Base-by-base conservation (phyloP, 371 early-diverging fungal species). In the Rhizopus stolonifer region DNA sequence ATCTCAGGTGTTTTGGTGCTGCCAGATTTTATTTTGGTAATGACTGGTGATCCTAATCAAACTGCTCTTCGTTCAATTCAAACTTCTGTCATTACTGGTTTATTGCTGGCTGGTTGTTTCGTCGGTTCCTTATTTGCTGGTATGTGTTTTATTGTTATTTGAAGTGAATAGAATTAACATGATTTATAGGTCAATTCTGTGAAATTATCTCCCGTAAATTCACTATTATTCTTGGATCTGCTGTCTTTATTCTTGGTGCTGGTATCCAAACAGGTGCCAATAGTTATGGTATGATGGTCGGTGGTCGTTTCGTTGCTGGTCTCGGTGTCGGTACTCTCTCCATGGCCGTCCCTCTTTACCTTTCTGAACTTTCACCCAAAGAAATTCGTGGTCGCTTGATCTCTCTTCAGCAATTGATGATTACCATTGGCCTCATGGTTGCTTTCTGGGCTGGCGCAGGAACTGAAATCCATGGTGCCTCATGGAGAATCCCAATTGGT, bases 271-370 rank as follows among this genome's bases (percentile, higher is more conserved):
- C 80, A 19, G 79, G 69, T 38, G 62, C 87, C 21, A 49, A 45
- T 25, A 60, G 67, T 44, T 72, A 77, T 46, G 80, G 64, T 25
- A 66, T 81, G 72, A 79, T 90, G 56, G 59, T 82, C 26, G 69
- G 50, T 44, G 92, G 89, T 25, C 85, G 95, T 33, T 76, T 84
- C 38, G 54, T 92, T 32, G 79, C 80, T 47, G 95, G 95, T 55
- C 56, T 93, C 6, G 90, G 86, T 54, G 77, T 90, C 31, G 96
- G 96, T 66, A 70, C 85, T 40, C 67, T 88, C 21, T 91, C 91
- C 33, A 79, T 80, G 70, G 54, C 66, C 45, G 77, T 73, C 13
- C 83, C 83, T 48, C 68, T 80, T 40, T 80, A 78, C 49, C 65
- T 64, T 53, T 83, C 75, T 33, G 82, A 81, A 66, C 49, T 83